Percentiles rank a stretch among this genome's conserved stretches.
Conservation (phyloP, 208 protist species). For the Willaertia magna region DNA sequence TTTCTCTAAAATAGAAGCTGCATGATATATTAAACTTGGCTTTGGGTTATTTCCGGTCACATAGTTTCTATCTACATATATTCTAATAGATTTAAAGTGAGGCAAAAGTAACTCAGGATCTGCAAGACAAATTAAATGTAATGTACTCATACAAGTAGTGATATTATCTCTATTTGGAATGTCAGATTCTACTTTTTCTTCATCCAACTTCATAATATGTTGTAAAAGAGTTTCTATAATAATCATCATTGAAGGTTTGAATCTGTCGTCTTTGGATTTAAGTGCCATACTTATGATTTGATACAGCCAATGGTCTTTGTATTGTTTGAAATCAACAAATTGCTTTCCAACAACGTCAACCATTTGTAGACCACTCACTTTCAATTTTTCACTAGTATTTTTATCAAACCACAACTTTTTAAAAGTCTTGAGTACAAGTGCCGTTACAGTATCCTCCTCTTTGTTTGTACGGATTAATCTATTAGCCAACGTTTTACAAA, state of each 20-base stretch:
- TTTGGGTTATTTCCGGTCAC: neutral
- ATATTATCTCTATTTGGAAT: neutral
- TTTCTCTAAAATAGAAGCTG: neutral
- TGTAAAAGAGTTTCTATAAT: neutral
- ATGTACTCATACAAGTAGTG: neutral
- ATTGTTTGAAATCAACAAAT: neutral
- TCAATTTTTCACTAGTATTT: neutral
- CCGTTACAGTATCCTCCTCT: neutral
- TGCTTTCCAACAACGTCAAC: neutral
- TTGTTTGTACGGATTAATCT: neutral
- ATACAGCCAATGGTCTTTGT: neutral
- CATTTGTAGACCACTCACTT: neutral
- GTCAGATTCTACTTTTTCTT: neutral
- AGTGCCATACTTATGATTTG: neutral
- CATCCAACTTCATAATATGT: neutral
- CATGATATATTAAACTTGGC: neutral
- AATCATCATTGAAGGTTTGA: neutral
- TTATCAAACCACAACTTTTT: neutral
- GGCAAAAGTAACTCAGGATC: neutral
- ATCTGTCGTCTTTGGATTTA: neutral
- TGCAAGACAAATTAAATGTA: neutral
- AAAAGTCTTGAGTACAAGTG: neutral
- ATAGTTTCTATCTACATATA: too few species aligned
- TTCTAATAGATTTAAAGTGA: neutral
- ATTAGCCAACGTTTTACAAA: neutral